Conservation (phyloP, 2,329 filamentous ascomycete genomes). For the Talaromyces sp. region DNA sequence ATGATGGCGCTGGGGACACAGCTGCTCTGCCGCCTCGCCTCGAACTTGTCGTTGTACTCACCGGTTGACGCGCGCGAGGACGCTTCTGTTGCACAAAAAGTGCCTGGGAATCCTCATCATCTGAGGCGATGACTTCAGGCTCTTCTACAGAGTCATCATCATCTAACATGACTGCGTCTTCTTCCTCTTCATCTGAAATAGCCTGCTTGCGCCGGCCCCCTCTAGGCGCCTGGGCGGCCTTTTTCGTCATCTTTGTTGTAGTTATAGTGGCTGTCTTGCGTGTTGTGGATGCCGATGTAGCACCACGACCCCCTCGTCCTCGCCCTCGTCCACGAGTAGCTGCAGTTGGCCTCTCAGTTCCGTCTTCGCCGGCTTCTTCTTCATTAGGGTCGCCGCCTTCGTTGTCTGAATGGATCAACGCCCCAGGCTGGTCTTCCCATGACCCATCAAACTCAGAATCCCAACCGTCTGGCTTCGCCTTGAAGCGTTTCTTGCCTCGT, state of each 20-base stretch:
- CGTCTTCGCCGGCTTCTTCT: constrained; percentile 44
- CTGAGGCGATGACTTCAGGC: constrained; percentile 11
- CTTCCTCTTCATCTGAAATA: constrained; percentile 32
- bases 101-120: constrained; percentile 28
- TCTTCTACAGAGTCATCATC: constrained; percentile 24
- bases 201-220: constrained; percentile 24
- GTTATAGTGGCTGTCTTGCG: constrained; percentile 23
- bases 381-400: constrained; percentile 44
- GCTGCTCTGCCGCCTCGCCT: constrained; percentile 22
- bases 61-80: constrained; percentile 18
- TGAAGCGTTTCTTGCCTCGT: constrained; percentile 54
- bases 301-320: constrained; percentile 39
- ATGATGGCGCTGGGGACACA: constrained; percentile 28
- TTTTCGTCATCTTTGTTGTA: constrained; percentile 33
- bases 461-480: constrained; percentile 74
- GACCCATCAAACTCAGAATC: constrained; percentile 82
- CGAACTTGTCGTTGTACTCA: constrained; percentile 15
- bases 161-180: constrained; percentile 36
- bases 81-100: constrained; percentile 37
- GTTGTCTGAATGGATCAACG: constrained; percentile 50
- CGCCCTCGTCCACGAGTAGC: constrained; percentile 44
- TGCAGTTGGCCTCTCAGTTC: constrained; percentile 29
- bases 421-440: constrained; percentile 76
- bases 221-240: constrained; percentile 18
- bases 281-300: constrained; percentile 34